Conservation (phyloP, 2,329 filamentous ascomycete species). For the Xylariaceae sp. region DNA sequence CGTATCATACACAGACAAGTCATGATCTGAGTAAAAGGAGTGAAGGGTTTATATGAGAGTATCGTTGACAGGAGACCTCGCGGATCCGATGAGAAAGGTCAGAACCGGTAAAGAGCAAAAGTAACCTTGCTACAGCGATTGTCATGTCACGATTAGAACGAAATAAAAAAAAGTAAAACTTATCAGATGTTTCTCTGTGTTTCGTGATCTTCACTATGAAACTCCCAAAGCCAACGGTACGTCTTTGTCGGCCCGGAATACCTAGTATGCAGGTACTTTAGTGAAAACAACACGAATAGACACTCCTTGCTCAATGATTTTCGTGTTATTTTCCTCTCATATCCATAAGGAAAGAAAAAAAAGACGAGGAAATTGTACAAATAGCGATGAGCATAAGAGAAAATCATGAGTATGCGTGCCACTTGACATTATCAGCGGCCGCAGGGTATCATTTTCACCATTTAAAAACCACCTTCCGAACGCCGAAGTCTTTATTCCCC, state of each 20-base stretch:
- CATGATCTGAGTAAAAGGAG: constrained; percentile 21
- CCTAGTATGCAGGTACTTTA: too few species aligned
- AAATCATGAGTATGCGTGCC: too few species aligned
- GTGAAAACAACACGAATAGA: too few species aligned
- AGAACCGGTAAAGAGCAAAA: neutral
- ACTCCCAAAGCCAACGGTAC: neutral
- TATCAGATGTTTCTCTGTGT: neutral
- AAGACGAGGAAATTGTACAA: neutral
- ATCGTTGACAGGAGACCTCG: neutral
- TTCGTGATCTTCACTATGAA: neutral
- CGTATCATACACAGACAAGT: constrained; percentile 16
- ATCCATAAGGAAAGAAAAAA: neutral
- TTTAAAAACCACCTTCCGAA: neutral
- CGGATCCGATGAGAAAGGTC: neutral
- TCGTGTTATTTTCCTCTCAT: too few species aligned
- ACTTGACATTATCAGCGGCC: neutral
- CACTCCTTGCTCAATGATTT: too few species aligned
- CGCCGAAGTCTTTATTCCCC: neutral
- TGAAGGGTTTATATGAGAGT: constrained; percentile 21
- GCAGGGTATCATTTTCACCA: neutral
- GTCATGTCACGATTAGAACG: neutral
- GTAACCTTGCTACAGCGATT: neutral
- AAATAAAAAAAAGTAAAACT: neutral
- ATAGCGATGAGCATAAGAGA: too few species aligned
- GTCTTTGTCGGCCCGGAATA: too few species aligned